Evolutionary conservation across 805 yeast genomes (phyloP).

Genomic region (Suhomyces xylopsoci): DNA sequence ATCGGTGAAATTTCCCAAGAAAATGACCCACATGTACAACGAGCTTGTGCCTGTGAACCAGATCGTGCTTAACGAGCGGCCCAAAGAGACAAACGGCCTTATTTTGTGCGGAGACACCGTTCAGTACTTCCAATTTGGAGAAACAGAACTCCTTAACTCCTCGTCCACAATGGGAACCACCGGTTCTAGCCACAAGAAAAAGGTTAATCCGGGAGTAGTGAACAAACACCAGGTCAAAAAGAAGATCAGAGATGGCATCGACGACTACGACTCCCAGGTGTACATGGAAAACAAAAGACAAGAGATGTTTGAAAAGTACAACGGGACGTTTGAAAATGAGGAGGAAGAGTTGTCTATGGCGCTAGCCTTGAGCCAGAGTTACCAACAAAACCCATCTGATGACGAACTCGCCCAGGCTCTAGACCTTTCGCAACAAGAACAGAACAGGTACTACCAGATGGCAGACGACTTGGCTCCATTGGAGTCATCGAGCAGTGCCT

Average conservation of each 20-base stretch:
- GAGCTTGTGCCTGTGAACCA: slow-evolving; percentile 23
- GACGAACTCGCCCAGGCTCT: slow-evolving; percentile 26
- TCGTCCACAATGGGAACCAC: slow-evolving; percentile 7
- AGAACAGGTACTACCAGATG: background rate
- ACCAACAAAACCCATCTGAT: slow-evolving; percentile 17
- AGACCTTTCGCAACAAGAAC: slow-evolving; percentile 14
- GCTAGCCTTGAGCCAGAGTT: slow-evolving; percentile 34
- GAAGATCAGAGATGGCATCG: slow-evolving; percentile 32
- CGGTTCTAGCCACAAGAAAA: slow-evolving; percentile 9
- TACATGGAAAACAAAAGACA: slow-evolving; percentile 21
- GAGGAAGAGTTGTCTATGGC: slow-evolving; percentile 28
- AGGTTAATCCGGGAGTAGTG: slow-evolving; percentile 17
- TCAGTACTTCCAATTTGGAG: slow-evolving; percentile 50
- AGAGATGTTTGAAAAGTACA: slow-evolving; percentile 41
- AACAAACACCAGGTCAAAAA: slow-evolving; percentile 19
- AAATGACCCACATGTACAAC: slow-evolving; percentile 18
- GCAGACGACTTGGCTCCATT: background rate
- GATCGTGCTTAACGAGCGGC: slow-evolving; percentile 25
- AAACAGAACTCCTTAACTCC: slow-evolving; percentile 14
- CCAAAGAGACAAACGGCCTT: slow-evolving; percentile 33
- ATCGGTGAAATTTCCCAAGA: slow-evolving; percentile 28
- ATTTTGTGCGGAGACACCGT: slow-evolving; percentile 39
- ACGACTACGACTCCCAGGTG: slow-evolving; percentile 33
- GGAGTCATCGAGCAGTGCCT: background rate
- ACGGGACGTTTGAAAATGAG: slow-evolving; percentile 37